These are phyloP conservation scores for Gardenia jasminoides DNA, from an alignment of 257 asterid genomes.

Conservation along the genomic window DNA sequence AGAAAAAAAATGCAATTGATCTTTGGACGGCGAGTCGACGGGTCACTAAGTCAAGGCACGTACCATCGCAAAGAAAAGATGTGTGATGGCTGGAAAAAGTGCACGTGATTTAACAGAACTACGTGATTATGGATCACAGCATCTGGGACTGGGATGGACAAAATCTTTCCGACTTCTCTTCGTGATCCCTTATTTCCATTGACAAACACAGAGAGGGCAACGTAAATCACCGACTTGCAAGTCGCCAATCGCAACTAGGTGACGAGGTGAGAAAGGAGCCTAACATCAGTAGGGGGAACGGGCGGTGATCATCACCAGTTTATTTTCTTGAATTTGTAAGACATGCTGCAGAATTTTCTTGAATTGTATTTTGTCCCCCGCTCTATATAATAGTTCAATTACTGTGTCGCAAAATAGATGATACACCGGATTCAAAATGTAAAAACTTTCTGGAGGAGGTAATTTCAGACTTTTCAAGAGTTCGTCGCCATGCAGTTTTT, in stretches of 20 bases:
- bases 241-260: not conserved
- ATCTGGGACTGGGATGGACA: not conserved
- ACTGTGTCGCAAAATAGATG: too few species aligned
- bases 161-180: not conserved
- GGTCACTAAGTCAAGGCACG: conserved; percentile 6
- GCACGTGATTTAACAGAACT: conserved; percentile 9
- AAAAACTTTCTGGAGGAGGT: too few species aligned
- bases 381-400: too few species aligned
- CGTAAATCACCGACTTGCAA: not conserved
- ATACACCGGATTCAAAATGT: too few species aligned
- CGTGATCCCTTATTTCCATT: not conserved
- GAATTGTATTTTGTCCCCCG: too few species aligned
- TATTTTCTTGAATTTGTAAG: too few species aligned
- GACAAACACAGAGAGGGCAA: not conserved
- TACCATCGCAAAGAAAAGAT: not conserved
- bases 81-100: not conserved
- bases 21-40: not conserved
- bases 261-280: not conserved
- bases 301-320: too few species aligned
- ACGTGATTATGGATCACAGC: not conserved
- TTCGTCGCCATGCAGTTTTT: too few species aligned
- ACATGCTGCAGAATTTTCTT: too few species aligned
- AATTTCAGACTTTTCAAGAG: too few species aligned
- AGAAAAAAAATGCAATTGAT: not conserved
- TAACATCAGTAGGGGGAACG: not conserved